Percentiles rank a stretch among this genome's conserved stretches.
These are phyloP conservation scores for Botrytis pseudocinerea DNA, from an alignment of 2,329 filamentous ascomycete genomes.

Conservation along the genomic window DNA sequence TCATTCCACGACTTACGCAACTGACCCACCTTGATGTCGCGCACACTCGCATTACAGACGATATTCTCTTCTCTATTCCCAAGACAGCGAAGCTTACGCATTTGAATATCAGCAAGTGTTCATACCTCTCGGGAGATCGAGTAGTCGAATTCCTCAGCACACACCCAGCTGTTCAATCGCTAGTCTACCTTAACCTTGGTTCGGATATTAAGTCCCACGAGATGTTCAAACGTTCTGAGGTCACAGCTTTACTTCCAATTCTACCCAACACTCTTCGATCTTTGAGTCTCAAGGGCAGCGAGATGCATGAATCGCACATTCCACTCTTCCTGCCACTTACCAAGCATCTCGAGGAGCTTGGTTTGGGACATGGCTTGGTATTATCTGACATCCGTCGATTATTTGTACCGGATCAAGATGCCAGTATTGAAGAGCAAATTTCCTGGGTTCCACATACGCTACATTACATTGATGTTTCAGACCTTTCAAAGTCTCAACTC, in stretches of 20 bases:
- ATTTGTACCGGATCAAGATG: constrained; percentile 34
- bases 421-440: constrained; percentile 41
- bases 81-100: constrained; percentile 72
- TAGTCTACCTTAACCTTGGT: constrained; percentile 73
- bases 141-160: constrained; percentile 70
- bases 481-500: constrained; percentile 62
- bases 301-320: constrained; percentile 66
- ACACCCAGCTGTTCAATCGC: constrained; percentile 66
- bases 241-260: constrained; percentile 63
- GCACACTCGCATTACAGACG: constrained; percentile 73
- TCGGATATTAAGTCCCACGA: constrained; percentile 72
- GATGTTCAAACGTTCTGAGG: constrained; percentile 64
- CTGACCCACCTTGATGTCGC: constrained; percentile 80
- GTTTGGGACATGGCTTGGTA: constrained; percentile 67
- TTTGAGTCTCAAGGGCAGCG: constrained; percentile 73
- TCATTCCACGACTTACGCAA: constrained; percentile 68
- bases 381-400: constrained; percentile 56
- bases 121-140: constrained; percentile 62
- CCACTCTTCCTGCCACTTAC: constrained; percentile 63
- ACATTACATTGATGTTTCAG: constrained; percentile 75
- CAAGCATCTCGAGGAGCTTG: constrained; percentile 74
- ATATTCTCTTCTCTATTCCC: constrained; percentile 69
- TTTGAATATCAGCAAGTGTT: constrained; percentile 76
- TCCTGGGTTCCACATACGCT: constrained; percentile 60
- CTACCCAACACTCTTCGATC: constrained; percentile 69